Base-by-base conservation (phyloP, 805 yeast genomes). In the Hanseniaspora jakobsenii region DNA sequence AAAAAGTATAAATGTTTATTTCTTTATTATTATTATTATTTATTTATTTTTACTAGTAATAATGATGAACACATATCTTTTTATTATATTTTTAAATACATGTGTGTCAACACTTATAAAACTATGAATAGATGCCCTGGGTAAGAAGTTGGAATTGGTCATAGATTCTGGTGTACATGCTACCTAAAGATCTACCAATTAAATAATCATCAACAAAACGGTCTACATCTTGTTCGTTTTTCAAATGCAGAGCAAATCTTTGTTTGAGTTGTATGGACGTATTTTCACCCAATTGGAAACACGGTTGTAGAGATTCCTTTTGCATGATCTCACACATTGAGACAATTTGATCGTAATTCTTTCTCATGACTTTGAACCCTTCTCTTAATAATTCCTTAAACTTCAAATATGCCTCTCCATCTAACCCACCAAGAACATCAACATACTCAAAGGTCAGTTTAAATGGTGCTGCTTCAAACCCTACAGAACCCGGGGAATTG, bases 391-490 rank as follows among this genome's bases (percentile, higher is more conserved):
- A 57, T 5, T 66, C 57, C 30, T 73, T 73, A 63, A 83, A 91
- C 44, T 68, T 67, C 31, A 63, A 57, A 62, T 74, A 91, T 41
- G 71, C 63, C 18, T 66, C 71, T 16, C 85, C 73, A 2, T 75
- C 78, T 0, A 69, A 45, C 0, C 97, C 97, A 9, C 94, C 98
- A 52, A 91, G 60, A 3, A 91, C 61, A 26, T 87, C 96, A 18
- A 89, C 75, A 53, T 91, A 91, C 55, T 91, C 99, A 48, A 70
- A 69, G 0, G 97, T 85, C 14, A 91, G 67, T 59, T 91, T 91
- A 69, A 91, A 91, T 1, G 98, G 96, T 1, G 97, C 95, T 1
- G 95, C 93, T 58, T 91, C 99, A 59, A 91, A 87, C 0, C 96
- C 95, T 46, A 91, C 86, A 38, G 94, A 81, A 3, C 98, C 98